Percentiles rank a stretch among this genome's conserved stretches.
These are phyloP conservation scores for Fusarium annulatum DNA, from an alignment of 2,329 filamentous ascomycete genomes.

Conservation along the genomic window DNA sequence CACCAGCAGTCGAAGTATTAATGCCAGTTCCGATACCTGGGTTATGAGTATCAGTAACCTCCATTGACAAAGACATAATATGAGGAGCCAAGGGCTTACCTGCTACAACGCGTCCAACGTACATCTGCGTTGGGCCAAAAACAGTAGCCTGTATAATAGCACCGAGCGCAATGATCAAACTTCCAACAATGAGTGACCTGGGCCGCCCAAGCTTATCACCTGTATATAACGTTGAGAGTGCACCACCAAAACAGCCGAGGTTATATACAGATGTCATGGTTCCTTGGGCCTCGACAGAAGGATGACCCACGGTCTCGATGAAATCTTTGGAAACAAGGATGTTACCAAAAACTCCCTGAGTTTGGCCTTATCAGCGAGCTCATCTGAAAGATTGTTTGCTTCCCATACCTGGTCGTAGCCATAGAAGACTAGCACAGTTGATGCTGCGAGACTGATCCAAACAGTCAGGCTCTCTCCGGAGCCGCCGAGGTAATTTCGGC, in stretches of 20 bases:
- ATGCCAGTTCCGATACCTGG: not conserved
- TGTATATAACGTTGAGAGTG: not conserved
- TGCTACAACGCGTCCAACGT: not conserved
- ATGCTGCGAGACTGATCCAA: not conserved
- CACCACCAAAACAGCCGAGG: not conserved
- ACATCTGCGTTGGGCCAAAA: not conserved
- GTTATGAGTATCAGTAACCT: not conserved
- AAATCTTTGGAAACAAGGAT: not conserved
- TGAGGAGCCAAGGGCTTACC: not conserved
- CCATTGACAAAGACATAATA: not conserved
- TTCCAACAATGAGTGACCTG: not conserved
- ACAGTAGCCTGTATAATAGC: not conserved
- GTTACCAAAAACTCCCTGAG: not conserved
- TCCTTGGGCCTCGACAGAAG: not conserved
- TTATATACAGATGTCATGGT: constrained; percentile 1
- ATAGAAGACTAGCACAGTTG: not conserved
- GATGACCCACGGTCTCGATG: not conserved
- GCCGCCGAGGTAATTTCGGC: not conserved
- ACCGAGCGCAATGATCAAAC: not conserved
- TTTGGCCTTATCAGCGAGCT: not conserved
- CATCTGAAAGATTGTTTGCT: not conserved
- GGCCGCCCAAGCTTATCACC: not conserved
- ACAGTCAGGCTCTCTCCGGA: not conserved
- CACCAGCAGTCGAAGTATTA: not conserved
- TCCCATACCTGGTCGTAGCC: not conserved